phyloP scores from a whole-genome alignment of 768 basidiomycete genomes.

The Leccinum barrowsii region DNA sequence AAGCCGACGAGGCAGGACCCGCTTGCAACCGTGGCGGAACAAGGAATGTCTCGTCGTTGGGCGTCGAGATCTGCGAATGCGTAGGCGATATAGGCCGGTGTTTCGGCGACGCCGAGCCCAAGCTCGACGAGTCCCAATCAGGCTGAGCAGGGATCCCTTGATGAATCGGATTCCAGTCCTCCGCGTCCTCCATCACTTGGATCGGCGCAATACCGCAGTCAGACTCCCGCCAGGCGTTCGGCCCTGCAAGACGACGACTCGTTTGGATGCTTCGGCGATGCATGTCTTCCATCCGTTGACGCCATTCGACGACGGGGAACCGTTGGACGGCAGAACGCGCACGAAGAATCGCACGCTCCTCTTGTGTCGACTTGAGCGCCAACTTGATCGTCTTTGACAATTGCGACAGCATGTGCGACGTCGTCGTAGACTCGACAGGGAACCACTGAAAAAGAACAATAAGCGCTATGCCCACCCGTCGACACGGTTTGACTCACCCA shows the following conservation, averaged over 20 bases:
- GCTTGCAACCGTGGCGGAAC: slow-evolving; percentile 33
- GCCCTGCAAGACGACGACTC: slow-evolving; percentile 66
- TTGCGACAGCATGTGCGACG: slow-evolving; percentile 92
- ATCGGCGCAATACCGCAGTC: slow-evolving; percentile 50
- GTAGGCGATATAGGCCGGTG: slow-evolving; percentile 54
- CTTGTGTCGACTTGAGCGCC: slow-evolving; percentile 84
- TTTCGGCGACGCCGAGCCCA: slow-evolving; percentile 35
- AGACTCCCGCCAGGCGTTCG: slow-evolving; percentile 74
- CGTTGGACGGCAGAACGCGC: slow-evolving; percentile 93
- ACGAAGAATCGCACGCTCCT: slow-evolving; percentile 89
- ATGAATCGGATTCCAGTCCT: slow-evolving; percentile 76
- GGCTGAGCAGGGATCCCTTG: slow-evolving; percentile 67
- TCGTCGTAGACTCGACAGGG: slow-evolving; percentile 91
- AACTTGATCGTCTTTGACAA: slow-evolving; percentile 92
- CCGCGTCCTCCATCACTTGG: slow-evolving; percentile 58
- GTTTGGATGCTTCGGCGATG: slow-evolving; percentile 77
- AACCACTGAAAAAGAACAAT: slow-evolving; percentile 65
- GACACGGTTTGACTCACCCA: slow-evolving; percentile 60
- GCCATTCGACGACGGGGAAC: slow-evolving; percentile 98
- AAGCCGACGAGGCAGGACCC: slow-evolving; percentile 30
- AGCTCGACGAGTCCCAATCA: slow-evolving; percentile 70
- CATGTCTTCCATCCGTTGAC: slow-evolving; percentile 93
- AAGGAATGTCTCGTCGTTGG: slow-evolving; percentile 40
- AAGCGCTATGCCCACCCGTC: background rate
- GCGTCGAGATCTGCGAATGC: slow-evolving; percentile 58